A percentile compares a stretch with the other conserved stretches of the same genome.
These are phyloP conservation scores for Protomyces macrosporus DNA, from an alignment of 1,139 yeast genomes.

Conservation along the genomic window DNA sequence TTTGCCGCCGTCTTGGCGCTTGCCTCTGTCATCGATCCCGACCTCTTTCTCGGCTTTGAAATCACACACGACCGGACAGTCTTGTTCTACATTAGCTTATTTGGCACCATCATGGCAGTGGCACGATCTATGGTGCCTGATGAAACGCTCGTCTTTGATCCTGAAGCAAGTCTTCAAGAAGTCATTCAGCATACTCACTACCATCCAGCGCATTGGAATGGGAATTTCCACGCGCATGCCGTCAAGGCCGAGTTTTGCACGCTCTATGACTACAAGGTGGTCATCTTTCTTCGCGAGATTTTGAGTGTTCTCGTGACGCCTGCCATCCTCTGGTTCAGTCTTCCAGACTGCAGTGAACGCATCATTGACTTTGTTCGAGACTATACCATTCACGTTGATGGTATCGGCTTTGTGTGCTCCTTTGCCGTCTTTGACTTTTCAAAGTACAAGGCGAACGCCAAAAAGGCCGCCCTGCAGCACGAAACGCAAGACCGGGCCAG, in stretches of 20 bases:
- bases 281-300: conserved; percentile 70
- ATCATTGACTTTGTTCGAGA: conserved; percentile 89
- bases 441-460: conserved; percentile 32
- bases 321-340: conserved; percentile 74
- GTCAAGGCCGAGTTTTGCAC: conserved; percentile 69
- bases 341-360: conserved; percentile 65
- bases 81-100: conserved; percentile 75
- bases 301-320: conserved; percentile 81
- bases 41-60: conserved; percentile 83
- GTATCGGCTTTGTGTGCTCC: conserved; percentile 88
- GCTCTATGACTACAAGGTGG: conserved; percentile 65
- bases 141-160: conserved; percentile 71
- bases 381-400: conserved; percentile 83
- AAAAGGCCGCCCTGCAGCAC: background rate
- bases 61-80: conserved; percentile 74
- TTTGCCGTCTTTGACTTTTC: conserved; percentile 87
- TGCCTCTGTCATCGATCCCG: conserved; percentile 84
- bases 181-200: conserved; percentile 87
- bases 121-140: conserved; percentile 58
- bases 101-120: conserved; percentile 78
- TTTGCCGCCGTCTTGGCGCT: conserved; percentile 81
- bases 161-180: conserved; percentile 72
- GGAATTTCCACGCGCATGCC: conserved; percentile 58
- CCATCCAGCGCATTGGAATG: conserved; percentile 81
- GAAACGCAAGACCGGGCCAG: background rate